Base-by-base conservation (phyloP, 257 asterid genomes). In the Marsdenia floribunda region DNA sequence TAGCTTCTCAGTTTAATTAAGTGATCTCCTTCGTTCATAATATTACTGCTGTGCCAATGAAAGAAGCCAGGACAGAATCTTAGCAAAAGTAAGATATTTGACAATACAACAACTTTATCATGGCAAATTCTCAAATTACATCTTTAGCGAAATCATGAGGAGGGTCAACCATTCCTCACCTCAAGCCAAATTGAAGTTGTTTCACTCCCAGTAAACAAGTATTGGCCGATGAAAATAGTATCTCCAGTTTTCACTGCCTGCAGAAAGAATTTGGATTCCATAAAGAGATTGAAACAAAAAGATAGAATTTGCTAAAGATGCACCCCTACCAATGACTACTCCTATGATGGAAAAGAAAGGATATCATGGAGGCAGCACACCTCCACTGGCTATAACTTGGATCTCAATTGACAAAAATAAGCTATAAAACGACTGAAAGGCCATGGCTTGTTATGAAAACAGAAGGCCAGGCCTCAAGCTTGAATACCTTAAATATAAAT, bases 161-260 rank as follows among this genome's bases (percentile, higher is more conserved):
- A 49, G 14, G 53, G 16, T 22, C 70, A 63, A 12, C 21, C 19
- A 65, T 46, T 42, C 55, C 70, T 49, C 85, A 92, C 97, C 97
- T 92, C 97, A 49, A 92, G 87, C 96, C 97, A 92, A 64, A 89
- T 96, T 58, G 97, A 90, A 68, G 96, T 89, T 37, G 93, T 90
- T 80, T 92, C 97, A 50, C 96, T 92, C 84, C 97, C 97, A 11
- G 97, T 90, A 79, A 92, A 92, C 74, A 92, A 85, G 83, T 92
- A 92, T 74, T 90, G 97, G 59, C 97, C 97, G 70, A 89, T 84
- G 81, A 92, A 92, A 84, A 92, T 90, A 76, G 93, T 92, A 78
- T 92, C 96, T 47, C 96, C 96, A 74, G 78, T 82, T 85, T 90
- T 90, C 82, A 90, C 96, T 57, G 93, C 93, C 96, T 92, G 71